These are phyloP conservation scores for Tothia fuscella DNA, from an alignment of 2,329 filamentous ascomycete genomes.

Conservation along the genomic window DNA sequence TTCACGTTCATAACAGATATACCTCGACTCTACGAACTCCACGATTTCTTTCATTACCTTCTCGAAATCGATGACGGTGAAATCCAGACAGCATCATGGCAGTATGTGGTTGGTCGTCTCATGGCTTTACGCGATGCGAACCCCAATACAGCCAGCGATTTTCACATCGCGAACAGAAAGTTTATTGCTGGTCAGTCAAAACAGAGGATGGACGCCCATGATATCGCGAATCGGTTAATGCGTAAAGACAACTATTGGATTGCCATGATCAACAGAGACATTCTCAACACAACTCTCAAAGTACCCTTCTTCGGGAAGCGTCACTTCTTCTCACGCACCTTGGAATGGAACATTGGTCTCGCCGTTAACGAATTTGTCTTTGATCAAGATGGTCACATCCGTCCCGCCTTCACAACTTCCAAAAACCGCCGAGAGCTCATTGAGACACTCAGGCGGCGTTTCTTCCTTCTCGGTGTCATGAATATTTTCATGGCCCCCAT, in stretches of 20 bases:
- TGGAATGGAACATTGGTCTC: constrained; percentile 86
- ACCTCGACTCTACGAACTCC: constrained; percentile 61
- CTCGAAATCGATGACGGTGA: constrained; percentile 74
- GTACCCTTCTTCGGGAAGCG: constrained; percentile 70
- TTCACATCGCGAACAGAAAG: constrained; percentile 47
- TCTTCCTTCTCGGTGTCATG: constrained; percentile 72
- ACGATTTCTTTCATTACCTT: constrained; percentile 74
- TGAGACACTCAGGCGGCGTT: constrained; percentile 61
- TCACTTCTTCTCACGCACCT: constrained; percentile 75
- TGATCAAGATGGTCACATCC: constrained; percentile 75
- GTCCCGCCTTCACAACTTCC: constrained; percentile 73
- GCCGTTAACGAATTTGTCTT: constrained; percentile 92
- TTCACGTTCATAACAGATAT: constrained; percentile 64
- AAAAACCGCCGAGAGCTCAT: constrained; percentile 70
- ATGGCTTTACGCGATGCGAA: constrained; percentile 79
- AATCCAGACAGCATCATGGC: constrained; percentile 91
- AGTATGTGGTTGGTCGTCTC: constrained; percentile 73
- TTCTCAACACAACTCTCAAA: constrained; percentile 75
- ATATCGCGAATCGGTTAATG: constrained; percentile 95
- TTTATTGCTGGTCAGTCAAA: constrained; percentile 76
- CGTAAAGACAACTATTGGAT: constrained; percentile 94
- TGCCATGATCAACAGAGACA: constrained; percentile 92
- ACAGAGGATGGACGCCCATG: constrained; percentile 87
- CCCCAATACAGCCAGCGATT: constrained; percentile 54
- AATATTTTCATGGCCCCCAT: constrained; percentile 81